These are phyloP conservation scores for Phyllosticta capitalensis DNA, from an alignment of 2,329 filamentous ascomycete species.

Conservation along the genomic window DNA sequence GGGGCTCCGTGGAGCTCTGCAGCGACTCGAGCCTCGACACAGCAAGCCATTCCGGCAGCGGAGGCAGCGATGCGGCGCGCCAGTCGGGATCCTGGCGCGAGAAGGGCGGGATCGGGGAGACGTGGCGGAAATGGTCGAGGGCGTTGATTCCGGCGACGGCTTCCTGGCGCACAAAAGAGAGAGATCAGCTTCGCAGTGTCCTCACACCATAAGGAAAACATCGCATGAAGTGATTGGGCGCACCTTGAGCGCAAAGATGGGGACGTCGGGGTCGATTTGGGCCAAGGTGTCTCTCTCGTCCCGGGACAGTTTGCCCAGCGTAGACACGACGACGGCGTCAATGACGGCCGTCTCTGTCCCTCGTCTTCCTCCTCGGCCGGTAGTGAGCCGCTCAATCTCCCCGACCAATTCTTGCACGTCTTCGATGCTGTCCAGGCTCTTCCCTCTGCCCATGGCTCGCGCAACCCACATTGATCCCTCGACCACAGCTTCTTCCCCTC, in stretches of 20 bases:
- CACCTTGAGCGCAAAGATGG: constrained; percentile 48
- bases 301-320: not conserved
- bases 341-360: constrained; percentile 39
- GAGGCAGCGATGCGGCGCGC: constrained; percentile 34
- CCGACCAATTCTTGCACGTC: constrained; percentile 46
- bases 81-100: constrained; percentile 31
- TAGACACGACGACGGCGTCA: constrained; percentile 49
- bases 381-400: constrained; percentile 39
- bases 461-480: constrained; percentile 18
- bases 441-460: constrained; percentile 17
- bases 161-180: constrained; percentile 26
- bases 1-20: constrained; percentile 23
- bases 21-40: constrained; percentile 46
- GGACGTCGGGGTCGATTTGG: constrained; percentile 44
- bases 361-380: constrained; percentile 14
- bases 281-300: constrained; percentile 48
- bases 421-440: constrained; percentile 44
- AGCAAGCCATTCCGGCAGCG: constrained; percentile 52
- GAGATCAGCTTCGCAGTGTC: not conserved
- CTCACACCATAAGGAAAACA: not conserved
- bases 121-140: constrained; percentile 51
- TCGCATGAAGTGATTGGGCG: not conserved
- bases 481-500: not conserved
- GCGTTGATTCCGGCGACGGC: constrained; percentile 47
- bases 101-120: constrained; percentile 43